Evolutionary conservation across 352 stramenopile species (phyloP).

Genomic region (Globisporangium emineosum): DNA sequence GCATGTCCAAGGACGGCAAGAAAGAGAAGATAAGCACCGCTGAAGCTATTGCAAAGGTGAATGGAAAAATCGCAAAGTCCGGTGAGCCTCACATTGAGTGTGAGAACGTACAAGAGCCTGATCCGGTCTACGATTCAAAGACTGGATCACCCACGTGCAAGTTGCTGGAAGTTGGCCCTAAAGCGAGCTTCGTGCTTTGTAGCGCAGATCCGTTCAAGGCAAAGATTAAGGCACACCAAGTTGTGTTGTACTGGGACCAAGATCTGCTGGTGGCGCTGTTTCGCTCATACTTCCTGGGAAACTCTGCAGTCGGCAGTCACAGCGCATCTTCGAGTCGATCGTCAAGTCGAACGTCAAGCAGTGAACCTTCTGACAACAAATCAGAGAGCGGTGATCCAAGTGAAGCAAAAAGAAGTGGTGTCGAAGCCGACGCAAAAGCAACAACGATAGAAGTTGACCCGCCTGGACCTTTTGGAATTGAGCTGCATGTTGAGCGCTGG

Average conservation of each 20-base stretch:
- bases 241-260: constrained; percentile 70
- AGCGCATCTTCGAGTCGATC: constrained; percentile 24
- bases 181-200: constrained; percentile 48
- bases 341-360: constrained; percentile 31
- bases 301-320: constrained; percentile 20
- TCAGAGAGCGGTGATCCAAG: background rate
- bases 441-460: constrained; percentile 3
- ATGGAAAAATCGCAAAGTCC: constrained; percentile 20
- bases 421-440: background rate
- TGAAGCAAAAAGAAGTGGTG: background rate
- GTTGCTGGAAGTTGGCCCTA: constrained; percentile 54
- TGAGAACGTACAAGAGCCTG: constrained; percentile 17
- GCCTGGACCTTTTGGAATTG: constrained; percentile 27
- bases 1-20: constrained; percentile 13
- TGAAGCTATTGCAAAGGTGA: constrained; percentile 34
- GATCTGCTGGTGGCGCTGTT: constrained; percentile 60
- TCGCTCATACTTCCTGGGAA: constrained; percentile 46
- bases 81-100: background rate
- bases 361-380: background rate
- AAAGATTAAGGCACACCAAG: constrained; percentile 47
- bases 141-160: constrained; percentile 45
- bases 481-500: constrained; percentile 47
- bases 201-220: constrained; percentile 50
- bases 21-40: constrained; percentile 31
- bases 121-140: constrained; percentile 38